A percentile compares a stretch with the other conserved stretches of the same genome.
phyloP scores from a whole-genome alignment of 305 asterid species.

The Rubia occidens region DNA sequence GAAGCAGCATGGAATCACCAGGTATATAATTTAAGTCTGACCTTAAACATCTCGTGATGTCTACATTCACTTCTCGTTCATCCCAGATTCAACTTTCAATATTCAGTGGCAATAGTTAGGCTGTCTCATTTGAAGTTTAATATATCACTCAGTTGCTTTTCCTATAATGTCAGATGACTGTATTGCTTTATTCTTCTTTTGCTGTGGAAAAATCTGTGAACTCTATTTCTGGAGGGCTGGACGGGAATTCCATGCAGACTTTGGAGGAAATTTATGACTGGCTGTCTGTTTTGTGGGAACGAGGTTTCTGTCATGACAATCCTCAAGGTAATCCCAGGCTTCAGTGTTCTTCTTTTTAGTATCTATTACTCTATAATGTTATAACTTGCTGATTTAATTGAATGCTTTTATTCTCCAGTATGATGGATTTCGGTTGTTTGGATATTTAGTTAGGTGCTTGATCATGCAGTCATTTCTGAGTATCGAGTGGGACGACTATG shows the following conservation, averaged over 20 bases:
- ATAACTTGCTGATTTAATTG: neutral
- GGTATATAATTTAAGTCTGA: slow-evolving; percentile 32
- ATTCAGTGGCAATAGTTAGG: neutral
- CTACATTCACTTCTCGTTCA: slow-evolving; percentile 2
- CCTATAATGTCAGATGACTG: slow-evolving; percentile 43
- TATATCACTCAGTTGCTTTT: slow-evolving; percentile 12
- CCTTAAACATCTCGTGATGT: slow-evolving; percentile 5
- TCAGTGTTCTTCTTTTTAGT: neutral
- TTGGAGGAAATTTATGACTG: slow-evolving; percentile 55
- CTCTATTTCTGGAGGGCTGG: slow-evolving; percentile 33
- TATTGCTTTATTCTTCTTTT: slow-evolving; percentile 53
- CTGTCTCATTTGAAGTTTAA: neutral
- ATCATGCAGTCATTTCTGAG: slow-evolving; percentile 82
- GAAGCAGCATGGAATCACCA: slow-evolving; percentile 98
- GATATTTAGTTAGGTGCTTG: slow-evolving; percentile 64
- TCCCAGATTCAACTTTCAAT: slow-evolving; percentile 4
- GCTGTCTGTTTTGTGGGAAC: slow-evolving; percentile 83
- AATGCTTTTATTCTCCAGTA: slow-evolving; percentile 3
- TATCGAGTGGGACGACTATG: slow-evolving; percentile 51
- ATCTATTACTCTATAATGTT: neutral
- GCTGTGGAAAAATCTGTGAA: slow-evolving; percentile 30
- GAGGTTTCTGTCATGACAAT: slow-evolving; percentile 85
- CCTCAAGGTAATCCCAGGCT: slow-evolving; percentile 59
- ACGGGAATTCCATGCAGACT: slow-evolving; percentile 44
- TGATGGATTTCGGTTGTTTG: slow-evolving; percentile 9